These are phyloP conservation scores for Schizophyllum commune DNA, from an alignment of 1,284 basidiomycete genomes.

Conservation along the genomic window DNA sequence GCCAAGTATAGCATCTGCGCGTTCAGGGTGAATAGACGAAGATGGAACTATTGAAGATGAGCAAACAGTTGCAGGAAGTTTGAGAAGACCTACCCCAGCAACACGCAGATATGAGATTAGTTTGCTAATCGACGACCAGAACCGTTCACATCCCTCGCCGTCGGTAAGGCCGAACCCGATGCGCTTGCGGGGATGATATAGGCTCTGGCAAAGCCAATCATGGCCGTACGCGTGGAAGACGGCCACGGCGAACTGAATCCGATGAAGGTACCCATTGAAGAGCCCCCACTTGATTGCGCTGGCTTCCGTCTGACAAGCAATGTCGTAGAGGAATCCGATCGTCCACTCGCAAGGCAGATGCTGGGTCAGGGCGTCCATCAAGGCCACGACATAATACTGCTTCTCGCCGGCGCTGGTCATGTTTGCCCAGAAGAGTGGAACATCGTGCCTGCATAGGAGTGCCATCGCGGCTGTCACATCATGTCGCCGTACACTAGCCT, in stretches of 20 bases:
- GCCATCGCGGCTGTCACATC: constrained; percentile 25
- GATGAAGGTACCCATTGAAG: constrained; percentile 11
- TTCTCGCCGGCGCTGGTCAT: constrained; percentile 24
- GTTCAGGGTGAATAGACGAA: not conserved
- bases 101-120: constrained; percentile 19
- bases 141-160: constrained; percentile 27
- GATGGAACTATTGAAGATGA: constrained; percentile 10
- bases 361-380: constrained; percentile 17
- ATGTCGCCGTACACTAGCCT: constrained; percentile 24
- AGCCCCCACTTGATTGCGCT: constrained; percentile 16
- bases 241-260: constrained; percentile 19
- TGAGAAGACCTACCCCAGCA: constrained; percentile 15
- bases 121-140: constrained; percentile 23
- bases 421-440: constrained; percentile 21
- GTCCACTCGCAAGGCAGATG: too few species aligned
- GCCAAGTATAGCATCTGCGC: too few species aligned
- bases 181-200: constrained; percentile 23
- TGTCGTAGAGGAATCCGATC: constrained; percentile 21
- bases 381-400: constrained; percentile 19
- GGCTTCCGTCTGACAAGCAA: constrained; percentile 20
- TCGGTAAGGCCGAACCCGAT: constrained; percentile 22
- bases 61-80: not conserved
- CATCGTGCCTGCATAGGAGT: constrained; percentile 25
- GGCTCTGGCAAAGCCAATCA: constrained; percentile 23
- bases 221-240: constrained; percentile 28